Evolutionary conservation across 257 asterid genomes (phyloP).

Genomic region (Eucommia ulmoides): DNA sequence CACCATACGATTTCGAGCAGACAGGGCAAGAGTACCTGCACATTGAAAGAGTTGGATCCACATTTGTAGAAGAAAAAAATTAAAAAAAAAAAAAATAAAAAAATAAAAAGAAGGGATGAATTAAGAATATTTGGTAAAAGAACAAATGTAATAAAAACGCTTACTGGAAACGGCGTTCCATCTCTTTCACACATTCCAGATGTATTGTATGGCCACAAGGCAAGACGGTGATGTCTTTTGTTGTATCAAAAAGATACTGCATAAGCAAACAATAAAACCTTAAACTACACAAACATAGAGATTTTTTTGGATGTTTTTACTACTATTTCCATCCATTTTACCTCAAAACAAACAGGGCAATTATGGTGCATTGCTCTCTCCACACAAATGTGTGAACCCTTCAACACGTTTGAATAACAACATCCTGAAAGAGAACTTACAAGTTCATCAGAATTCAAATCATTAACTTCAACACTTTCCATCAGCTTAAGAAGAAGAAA

Average conservation of each 20-base stretch:
- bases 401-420: constrained; percentile 44
- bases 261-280: constrained; percentile 1
- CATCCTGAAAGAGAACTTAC: constrained; percentile 27
- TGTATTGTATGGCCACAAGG: constrained; percentile 63
- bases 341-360: constrained; percentile 76
- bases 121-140: not conserved
- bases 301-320: not conserved
- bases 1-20: constrained; percentile 55
- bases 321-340: not conserved
- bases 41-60: not conserved
- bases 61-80: not conserved
- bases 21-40: constrained; percentile 63
- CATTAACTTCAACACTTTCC: not conserved
- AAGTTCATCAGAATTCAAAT: not conserved
- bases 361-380: constrained; percentile 79
- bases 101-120: not conserved
- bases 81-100: not conserved
- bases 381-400: constrained; percentile 52
- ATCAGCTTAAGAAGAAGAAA: not conserved
- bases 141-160: constrained; percentile 5
- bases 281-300: not conserved
- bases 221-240: constrained; percentile 37
- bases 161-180: constrained; percentile 52
- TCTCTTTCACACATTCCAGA: constrained; percentile 46
- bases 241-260: constrained; percentile 56